Evolutionary conservation across 257 asterid genomes (phyloP), one percentile per base, ranked within the genome.

Genomic region (Forsythia viridissima): DNA sequence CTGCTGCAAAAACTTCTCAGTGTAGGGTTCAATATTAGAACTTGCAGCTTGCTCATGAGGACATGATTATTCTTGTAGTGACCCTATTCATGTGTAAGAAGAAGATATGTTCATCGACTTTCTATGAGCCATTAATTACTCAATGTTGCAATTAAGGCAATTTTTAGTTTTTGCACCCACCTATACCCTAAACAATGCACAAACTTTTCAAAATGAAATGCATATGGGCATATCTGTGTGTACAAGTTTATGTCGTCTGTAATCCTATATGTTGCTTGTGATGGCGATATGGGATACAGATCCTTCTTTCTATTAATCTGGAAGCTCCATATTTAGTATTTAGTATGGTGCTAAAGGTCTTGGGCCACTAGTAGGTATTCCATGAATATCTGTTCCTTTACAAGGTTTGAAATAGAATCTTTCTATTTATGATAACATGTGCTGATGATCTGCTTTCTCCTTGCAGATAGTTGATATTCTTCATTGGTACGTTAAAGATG

Each of bases 391-490:
- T 15, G 15, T 51, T 51, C 0, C 18, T 12, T 51, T 51, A 15
- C 15, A 51, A 4, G 6, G 59, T 15, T 51, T 15, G 7, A 51
- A 51, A 51, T 13, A 15, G 6, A 12, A 15, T 11, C 7, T 44
- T 8, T 44, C 5, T 55, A 55, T 55, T 48, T 48, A 48, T 11
- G 10, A 15, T 89, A 16, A 5, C 65, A 59, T 75, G 59, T 73
- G 61, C 37, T 83, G 76, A 70, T 48, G 75, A 57, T 76, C 73
- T 83, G 72, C 44, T 81, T 75, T 70, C 43, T 3, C 38, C 76
- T n/a, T 85, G 90, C 98, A 93, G 99, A 87, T 93, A 75, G 94
- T 85, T 43, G 91, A 92, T 85, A 83, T 86, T 86, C 94, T 95
- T 73, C 93, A 87, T 69, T 92, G 91, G 89, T 95, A 95, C 85